Base-by-base conservation (phyloP, 2,329 filamentous ascomycete species). In the Corynespora cassiicola region DNA sequence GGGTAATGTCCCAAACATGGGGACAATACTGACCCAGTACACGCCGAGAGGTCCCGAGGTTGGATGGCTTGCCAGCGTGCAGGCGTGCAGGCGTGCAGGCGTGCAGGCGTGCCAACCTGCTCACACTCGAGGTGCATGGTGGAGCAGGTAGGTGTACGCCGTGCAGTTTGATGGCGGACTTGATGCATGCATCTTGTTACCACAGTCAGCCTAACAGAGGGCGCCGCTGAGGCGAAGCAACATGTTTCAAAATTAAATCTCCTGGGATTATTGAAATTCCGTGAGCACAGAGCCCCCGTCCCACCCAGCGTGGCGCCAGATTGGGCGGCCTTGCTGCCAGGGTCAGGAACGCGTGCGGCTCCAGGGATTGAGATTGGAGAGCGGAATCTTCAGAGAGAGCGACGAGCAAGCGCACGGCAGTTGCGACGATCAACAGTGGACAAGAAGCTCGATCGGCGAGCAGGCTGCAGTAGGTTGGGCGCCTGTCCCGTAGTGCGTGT, bases 181-280 rank as follows among this genome's bases (percentile, higher is more conserved):
- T 27, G 32, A 20, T 39, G 26, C 26, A 29, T 20, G 18, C 31
- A 7, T 25, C 8, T 11, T 8, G n/a, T n/a, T n/a, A n/a, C n/a
- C 8, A n/a, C 31, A 31, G 38, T 34, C 35, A 36, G 39, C 39
- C 27, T 31, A 19, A 15, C 31, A 19, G 26, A 26, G 16, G 10
- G 25, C 16, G 26, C 17, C 29, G 29, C 20, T 31, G 31, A 15
- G 44, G 31, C 39, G 24, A 36, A 20, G 31, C 25, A 6, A 36
- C 16, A 16, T 25, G 45, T 49, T 49, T 49, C 45, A 45, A 22
- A 36, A 43, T 28, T 42, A 38, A 48, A 48, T 44, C 43, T 42
- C 29, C 16, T 28, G 17, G 40, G 26, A 39, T 43, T 21, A 33
- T 43, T 38, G 36, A 39, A 38, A 32, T 19, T 35, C 28, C 40